Conservation (phyloP, 2,329 filamentous ascomycete genomes). For the Colletotrichum spaethianum region DNA sequence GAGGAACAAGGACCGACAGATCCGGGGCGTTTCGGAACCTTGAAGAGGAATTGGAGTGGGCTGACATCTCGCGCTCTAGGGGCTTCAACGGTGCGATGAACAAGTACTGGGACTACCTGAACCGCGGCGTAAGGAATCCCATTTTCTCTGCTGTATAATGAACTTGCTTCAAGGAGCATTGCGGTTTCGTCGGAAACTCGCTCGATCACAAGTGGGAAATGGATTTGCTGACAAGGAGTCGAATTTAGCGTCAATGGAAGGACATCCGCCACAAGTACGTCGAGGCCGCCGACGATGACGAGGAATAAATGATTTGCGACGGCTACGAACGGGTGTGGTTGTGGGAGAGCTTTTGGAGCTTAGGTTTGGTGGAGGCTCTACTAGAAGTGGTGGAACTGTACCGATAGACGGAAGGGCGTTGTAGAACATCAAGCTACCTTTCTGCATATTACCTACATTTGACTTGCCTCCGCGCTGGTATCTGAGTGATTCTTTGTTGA, state of each 20-base stretch:
- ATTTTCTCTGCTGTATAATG: background rate
- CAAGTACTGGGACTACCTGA: constrained; percentile 90
- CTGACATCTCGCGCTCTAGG: constrained; percentile 62
- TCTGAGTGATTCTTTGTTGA: background rate
- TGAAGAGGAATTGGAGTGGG: background rate
- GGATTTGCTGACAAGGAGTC: constrained; percentile 49
- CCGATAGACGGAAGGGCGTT: constrained; percentile 42
- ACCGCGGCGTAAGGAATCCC: constrained; percentile 83
- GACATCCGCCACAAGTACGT: constrained; percentile 95
- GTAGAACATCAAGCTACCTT: constrained; percentile 42
- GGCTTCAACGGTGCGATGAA: constrained; percentile 87
- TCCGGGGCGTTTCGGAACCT: background rate
- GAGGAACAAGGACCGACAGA: background rate
- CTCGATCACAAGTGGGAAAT: background rate
- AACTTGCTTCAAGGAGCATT: background rate
- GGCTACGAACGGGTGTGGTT: background rate
- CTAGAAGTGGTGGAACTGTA: constrained; percentile 33
- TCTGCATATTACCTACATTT: constrained; percentile 37
- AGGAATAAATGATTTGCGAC: constrained; percentile 61
- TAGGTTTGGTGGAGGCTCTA: constrained; percentile 16
- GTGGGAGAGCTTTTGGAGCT: constrained; percentile 8
- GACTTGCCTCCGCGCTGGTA: background rate
- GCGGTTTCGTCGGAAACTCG: background rate
- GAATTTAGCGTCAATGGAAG: constrained; percentile 95
- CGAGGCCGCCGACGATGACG: constrained; percentile 74